Conservation (phyloP, 2,329 filamentous ascomycete species). For the Hymenoscyphus scutula region DNA sequence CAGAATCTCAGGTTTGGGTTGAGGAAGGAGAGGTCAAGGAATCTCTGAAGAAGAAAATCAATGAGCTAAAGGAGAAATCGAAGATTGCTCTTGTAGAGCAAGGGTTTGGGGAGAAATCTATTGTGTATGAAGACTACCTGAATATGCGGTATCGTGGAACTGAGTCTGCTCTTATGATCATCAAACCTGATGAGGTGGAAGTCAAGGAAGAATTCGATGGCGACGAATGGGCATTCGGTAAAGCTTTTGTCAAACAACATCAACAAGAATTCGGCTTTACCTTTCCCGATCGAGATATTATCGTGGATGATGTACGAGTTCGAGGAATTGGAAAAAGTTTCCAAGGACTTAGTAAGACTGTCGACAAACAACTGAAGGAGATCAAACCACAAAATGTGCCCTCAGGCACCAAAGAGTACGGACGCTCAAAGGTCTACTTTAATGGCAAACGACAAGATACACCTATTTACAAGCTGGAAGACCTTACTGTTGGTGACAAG, state of each 20-base stretch:
- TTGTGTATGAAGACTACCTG: constrained; percentile 86
- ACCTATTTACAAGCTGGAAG: constrained; percentile 77
- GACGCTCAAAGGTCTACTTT: constrained; percentile 74
- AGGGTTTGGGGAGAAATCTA: constrained; percentile 71
- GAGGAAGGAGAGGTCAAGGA: constrained; percentile 56
- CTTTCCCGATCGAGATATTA: constrained; percentile 78
- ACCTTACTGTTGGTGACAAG: constrained; percentile 68
- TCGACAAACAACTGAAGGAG: constrained; percentile 77
- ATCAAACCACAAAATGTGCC: constrained; percentile 53
- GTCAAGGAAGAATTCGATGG: not conserved
- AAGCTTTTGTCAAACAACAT: constrained; percentile 82
- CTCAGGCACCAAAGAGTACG: constrained; percentile 57
- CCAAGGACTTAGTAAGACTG: constrained; percentile 73
- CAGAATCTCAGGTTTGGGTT: constrained; percentile 60
- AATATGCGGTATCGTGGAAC: constrained; percentile 92
- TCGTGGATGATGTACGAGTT: constrained; percentile 85
- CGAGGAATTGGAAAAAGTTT: constrained; percentile 89
- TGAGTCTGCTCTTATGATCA: constrained; percentile 86
- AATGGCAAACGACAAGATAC: constrained; percentile 76
- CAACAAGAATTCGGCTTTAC: constrained; percentile 93
- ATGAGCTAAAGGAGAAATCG: constrained; percentile 75
- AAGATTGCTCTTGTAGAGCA: constrained; percentile 66
- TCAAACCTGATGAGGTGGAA: constrained; percentile 60
- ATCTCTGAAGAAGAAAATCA: constrained; percentile 70
- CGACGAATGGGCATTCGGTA: constrained; percentile 77